Percentiles rank a stretch among this genome's conserved stretches.
Evolutionary conservation across 2,329 filamentous ascomycete species (phyloP).

Genomic region (Nakataea oryzae): DNA sequence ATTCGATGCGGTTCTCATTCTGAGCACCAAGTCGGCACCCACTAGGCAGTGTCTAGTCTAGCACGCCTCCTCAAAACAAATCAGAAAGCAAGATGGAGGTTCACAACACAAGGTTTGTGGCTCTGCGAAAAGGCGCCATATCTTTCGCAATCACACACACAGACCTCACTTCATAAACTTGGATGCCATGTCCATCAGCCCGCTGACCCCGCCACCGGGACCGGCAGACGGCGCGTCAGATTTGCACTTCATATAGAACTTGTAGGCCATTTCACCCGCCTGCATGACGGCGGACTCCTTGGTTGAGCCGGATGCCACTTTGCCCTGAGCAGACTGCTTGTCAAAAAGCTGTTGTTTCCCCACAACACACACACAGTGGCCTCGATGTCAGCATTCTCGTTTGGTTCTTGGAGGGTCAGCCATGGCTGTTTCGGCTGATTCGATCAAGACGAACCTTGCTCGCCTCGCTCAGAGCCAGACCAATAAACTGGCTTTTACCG

Average conservation of each 20-base stretch:
- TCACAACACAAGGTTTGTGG: no score
- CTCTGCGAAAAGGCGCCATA: not conserved
- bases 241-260: constrained; percentile 82
- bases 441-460: constrained; percentile 60
- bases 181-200: constrained; percentile 33
- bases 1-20: no score
- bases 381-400: no score
- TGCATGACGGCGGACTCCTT: constrained; percentile 73
- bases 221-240: constrained; percentile 32
- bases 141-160: not conserved
- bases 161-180: constrained; percentile 28
- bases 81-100: no score
- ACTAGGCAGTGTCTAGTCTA: no score
- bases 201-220: constrained; percentile 32
- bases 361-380: not conserved
- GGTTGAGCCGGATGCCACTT: constrained; percentile 46
- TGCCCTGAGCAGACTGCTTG: constrained; percentile 41
- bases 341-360: constrained; percentile 43
- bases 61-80: no score
- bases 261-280: constrained; percentile 77
- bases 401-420: no score
- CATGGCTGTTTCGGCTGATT: no score
- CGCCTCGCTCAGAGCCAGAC: constrained; percentile 79
- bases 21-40: no score
- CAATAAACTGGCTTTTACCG: constrained; percentile 69